Base-by-base conservation (phyloP, 805 yeast species). In the Blastobotrys attinorum region DNA sequence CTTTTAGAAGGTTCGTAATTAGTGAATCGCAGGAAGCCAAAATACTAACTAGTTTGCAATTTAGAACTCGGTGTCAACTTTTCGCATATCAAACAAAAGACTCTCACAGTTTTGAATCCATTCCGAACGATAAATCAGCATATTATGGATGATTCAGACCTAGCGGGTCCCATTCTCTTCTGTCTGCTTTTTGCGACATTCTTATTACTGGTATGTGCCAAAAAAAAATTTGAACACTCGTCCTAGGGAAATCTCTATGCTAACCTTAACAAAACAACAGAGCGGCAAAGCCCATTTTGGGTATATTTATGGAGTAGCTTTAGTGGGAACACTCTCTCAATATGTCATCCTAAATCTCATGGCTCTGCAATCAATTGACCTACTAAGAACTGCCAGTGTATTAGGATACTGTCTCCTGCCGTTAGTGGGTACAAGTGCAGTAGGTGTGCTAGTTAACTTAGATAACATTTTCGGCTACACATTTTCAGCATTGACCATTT, bases 201-300 rank as follows among this genome's bases (percentile, higher is more conserved):
- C 47, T 67, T 92, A 43, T 67, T 90, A 40, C 70, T 89, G n/a
- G n/a, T n/a, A n/a, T n/a, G n/a, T n/a, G n/a, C n/a, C n/a, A n/a
- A n/a, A n/a, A n/a, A n/a, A n/a, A n/a, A n/a, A n/a, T n/a, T n/a
- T n/a, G n/a, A n/a, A n/a, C n/a, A n/a, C n/a, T n/a, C n/a, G n/a
- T n/a, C n/a, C n/a, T n/a, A n/a, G n/a, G n/a, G n/a, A n/a, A n/a
- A n/a, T n/a, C n/a, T n/a, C n/a, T n/a, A n/a, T n/a, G n/a, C n/a
- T n/a, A n/a, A n/a, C n/a, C n/a, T n/a, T n/a, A n/a, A n/a, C n/a
- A n/a, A n/a, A n/a, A n/a, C n/a, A n/a, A n/a, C n/a, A n/a, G 27
- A 60, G 95, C 1, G 97, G 98, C 3, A 92, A 90, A 62, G 84
- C 90, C 13, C 97, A 92, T 62, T 92, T 92, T 60, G 97, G 97